Percentiles rank a stretch among this genome's conserved stretches.
Conservation (phyloP, 108 stramenopile genomes). For the Skeletonema costatum region DNA sequence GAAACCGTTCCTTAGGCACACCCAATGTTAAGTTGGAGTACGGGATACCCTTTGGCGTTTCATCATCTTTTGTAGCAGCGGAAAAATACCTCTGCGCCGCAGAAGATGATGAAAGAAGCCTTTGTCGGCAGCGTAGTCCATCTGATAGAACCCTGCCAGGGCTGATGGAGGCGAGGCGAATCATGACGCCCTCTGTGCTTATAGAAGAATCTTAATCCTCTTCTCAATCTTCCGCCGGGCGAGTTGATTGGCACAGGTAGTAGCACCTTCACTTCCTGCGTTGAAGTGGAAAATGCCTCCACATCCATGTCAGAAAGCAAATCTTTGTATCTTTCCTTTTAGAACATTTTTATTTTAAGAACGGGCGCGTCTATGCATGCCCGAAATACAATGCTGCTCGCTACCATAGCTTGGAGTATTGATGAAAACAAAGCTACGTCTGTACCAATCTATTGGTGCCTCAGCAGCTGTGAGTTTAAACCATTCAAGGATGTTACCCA, state of each 20-base stretch:
- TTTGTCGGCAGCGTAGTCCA: neutral
- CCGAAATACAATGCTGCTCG: too few relatives aligned
- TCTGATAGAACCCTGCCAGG: neutral
- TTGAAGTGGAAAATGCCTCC: too few relatives aligned
- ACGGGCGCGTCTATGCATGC: neutral
- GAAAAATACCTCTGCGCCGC: conserved; percentile 3
- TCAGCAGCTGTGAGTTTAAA: too few relatives aligned
- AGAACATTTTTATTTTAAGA: neutral
- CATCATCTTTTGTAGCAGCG: conserved; percentile 23
- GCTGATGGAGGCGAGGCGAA: neutral
- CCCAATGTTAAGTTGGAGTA: conserved; percentile 91
- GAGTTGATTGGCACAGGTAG: too few relatives aligned
- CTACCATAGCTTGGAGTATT: too few relatives aligned
- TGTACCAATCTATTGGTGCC: too few relatives aligned
- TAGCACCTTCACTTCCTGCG: too few relatives aligned
- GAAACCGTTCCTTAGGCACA: conserved; percentile 91
- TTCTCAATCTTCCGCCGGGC: neutral
- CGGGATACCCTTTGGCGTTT: conserved; percentile 58
- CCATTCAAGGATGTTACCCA: too few relatives aligned
- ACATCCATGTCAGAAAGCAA: neutral
- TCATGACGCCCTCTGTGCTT: neutral
- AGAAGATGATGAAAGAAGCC: conserved; percentile 4
- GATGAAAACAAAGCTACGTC: too few relatives aligned
- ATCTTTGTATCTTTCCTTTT: neutral
- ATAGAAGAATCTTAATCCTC: too few relatives aligned